phyloP scores from a whole-genome alignment of 2,329 filamentous ascomycete genomes.

The Biscogniauxia mediterranea region DNA sequence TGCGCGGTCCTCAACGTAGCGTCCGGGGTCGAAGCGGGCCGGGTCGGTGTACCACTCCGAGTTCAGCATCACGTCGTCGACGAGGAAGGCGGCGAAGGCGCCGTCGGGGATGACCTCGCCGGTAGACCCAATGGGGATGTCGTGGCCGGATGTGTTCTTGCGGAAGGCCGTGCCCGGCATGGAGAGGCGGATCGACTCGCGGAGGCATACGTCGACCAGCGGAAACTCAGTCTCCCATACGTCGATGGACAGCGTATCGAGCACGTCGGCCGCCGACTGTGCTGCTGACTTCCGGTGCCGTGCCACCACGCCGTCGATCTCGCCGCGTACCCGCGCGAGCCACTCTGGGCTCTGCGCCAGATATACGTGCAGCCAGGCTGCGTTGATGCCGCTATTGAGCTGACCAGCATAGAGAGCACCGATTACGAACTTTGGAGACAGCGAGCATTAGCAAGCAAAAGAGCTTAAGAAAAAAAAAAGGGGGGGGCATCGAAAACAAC shows the following conservation, averaged over 20 bases:
- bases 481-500: constrained; percentile 8
- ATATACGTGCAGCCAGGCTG: constrained; percentile 51
- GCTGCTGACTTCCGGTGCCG: constrained; percentile 37
- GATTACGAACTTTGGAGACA: constrained; percentile 46
- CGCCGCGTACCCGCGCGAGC: constrained; percentile 43
- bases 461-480: neutral
- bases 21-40: constrained; percentile 42
- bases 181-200: constrained; percentile 53
- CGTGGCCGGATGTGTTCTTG: constrained; percentile 46
- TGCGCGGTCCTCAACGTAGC: constrained; percentile 42
- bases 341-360: constrained; percentile 46
- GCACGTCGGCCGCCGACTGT: constrained; percentile 35
- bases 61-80: constrained; percentile 47
- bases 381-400: constrained; percentile 56
- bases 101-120: constrained; percentile 49
- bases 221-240: constrained; percentile 57
- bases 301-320: constrained; percentile 45
- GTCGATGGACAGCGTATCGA: constrained; percentile 46
- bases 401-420: constrained; percentile 55
- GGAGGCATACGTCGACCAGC: constrained; percentile 48
- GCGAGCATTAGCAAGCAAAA: no score
- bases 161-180: constrained; percentile 48
- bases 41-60: constrained; percentile 40
- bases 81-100: constrained; percentile 44
- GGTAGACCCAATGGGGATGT: constrained; percentile 43